Conservation (phyloP, 257 asterid genomes). For the Sherardia arvensis region DNA sequence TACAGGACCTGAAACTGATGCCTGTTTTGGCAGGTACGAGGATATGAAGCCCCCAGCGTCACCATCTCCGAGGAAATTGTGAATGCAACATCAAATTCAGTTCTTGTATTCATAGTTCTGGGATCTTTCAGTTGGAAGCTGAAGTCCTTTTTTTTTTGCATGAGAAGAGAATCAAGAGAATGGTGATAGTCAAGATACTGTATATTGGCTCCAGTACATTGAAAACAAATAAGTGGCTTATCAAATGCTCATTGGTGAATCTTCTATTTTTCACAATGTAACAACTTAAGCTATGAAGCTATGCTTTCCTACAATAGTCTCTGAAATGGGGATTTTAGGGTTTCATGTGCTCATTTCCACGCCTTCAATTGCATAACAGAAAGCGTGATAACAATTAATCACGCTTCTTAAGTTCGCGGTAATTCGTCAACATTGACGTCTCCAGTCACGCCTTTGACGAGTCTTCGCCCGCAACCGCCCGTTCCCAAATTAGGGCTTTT, state of each 20-base stretch:
- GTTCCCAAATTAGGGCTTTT: conserved; percentile 13
- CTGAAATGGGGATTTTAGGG: too few species aligned
- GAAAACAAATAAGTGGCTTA: background rate
- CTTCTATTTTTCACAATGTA: background rate
- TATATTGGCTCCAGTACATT: background rate
- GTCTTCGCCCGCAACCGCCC: background rate
- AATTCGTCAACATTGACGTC: background rate
- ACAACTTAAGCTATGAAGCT: background rate
- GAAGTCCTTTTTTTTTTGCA: background rate
- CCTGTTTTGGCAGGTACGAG: conserved; percentile 47
- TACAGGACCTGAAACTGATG: too few species aligned
- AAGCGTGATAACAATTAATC: background rate
- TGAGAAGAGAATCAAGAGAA: background rate
- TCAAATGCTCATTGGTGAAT: background rate
- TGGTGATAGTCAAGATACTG: background rate
- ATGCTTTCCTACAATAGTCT: too few species aligned
- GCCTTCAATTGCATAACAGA: background rate
- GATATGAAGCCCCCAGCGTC: conserved; percentile 81
- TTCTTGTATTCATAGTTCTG: background rate
- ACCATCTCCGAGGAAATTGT: conserved; percentile 38
- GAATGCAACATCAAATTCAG: conserved; percentile 4
- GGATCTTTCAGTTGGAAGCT: background rate
- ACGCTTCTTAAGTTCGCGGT: background rate
- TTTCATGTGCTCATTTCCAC: background rate
- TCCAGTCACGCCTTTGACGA: background rate